phyloP scores from a whole-genome alignment of 306 rosid species.

The Abrus pulchellus region DNA sequence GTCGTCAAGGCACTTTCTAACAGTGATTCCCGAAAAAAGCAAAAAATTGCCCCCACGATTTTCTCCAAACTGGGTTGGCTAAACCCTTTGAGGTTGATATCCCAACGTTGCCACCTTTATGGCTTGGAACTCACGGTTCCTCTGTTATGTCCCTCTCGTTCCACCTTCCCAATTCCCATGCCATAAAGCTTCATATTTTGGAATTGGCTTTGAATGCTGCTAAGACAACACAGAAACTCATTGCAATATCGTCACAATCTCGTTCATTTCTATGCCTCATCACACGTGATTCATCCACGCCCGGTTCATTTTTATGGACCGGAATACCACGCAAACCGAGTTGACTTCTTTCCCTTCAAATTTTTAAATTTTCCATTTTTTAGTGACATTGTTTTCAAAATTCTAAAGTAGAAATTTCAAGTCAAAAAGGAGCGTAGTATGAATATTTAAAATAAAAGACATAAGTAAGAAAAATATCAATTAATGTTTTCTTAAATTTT shows the following conservation, averaged over 20 bases:
- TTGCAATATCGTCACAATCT: slow-evolving; percentile 41
- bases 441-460: no score
- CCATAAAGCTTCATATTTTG: no score
- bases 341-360: slow-evolving; percentile 38
- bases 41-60: slow-evolving; percentile 51
- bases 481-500: no score
- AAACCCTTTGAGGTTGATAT: slow-evolving; percentile 34
- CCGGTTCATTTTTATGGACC: slow-evolving; percentile 4
- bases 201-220: slow-evolving; percentile 35
- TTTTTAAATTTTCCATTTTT: background rate
- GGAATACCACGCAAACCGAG: slow-evolving; percentile 1
- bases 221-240: slow-evolving; percentile 52
- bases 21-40: slow-evolving; percentile 49
- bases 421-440: no score
- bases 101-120: slow-evolving; percentile 41
- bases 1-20: slow-evolving; percentile 12
- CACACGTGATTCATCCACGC: slow-evolving; percentile 11
- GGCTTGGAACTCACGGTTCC: slow-evolving; percentile 62
- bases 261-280: background rate
- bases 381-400: no score
- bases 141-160: slow-evolving; percentile 51
- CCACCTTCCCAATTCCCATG: slow-evolving; percentile 31
- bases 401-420: no score
- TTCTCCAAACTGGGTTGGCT: slow-evolving; percentile 53
- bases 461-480: no score